phyloP scores from a whole-genome alignment of 2,329 filamentous ascomycete species.

The Colletotrichum australisinense region DNA sequence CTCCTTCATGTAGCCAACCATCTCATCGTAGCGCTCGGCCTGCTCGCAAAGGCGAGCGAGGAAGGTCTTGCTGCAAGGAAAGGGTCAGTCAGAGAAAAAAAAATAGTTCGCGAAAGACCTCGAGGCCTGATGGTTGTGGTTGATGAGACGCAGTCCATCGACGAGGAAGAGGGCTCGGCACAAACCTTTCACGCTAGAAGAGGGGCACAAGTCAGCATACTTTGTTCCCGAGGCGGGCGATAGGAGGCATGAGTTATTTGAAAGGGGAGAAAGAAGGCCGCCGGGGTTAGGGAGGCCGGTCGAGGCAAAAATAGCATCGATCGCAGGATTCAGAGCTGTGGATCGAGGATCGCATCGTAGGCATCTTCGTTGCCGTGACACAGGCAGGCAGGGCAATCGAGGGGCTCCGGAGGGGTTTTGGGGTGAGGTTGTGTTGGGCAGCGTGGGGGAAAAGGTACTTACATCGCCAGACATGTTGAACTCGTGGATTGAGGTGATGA shows the following conservation, averaged over 20 bases:
- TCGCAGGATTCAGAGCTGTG: background rate
- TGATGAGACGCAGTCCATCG: slow-evolving; percentile 23
- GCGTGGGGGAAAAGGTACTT: slow-evolving; percentile 34
- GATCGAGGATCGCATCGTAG: slow-evolving; percentile 9
- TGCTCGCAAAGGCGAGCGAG: slow-evolving; percentile 99
- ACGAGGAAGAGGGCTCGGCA: slow-evolving; percentile 21
- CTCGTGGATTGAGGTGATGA: slow-evolving; percentile 22
- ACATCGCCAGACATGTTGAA: slow-evolving; percentile 38
- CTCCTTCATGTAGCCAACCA: slow-evolving; percentile 99
- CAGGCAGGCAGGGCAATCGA: slow-evolving; percentile 27
- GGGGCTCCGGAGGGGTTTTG: slow-evolving; percentile 30
- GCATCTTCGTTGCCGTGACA: slow-evolving; percentile 11
- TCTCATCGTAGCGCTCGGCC: slow-evolving; percentile 99
- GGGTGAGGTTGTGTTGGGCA: slow-evolving; percentile 32
- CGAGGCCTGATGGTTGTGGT: slow-evolving; percentile 26
- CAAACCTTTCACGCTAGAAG: slow-evolving; percentile 76
- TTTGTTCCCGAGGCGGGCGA: slow-evolving; percentile 13
- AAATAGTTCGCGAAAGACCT: slow-evolving; percentile 11
- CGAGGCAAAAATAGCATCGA: background rate
- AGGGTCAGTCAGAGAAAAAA: slow-evolving; percentile 19
- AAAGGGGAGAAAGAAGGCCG: background rate
- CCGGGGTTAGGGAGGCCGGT: background rate
- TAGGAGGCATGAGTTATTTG: slow-evolving; percentile 23
- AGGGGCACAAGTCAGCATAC: slow-evolving; percentile 49
- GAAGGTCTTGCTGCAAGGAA: slow-evolving; percentile 89